Evolutionary conservation across 2,329 filamentous ascomycete genomes (phyloP).

Genomic region (Alternaria arborescens): DNA sequence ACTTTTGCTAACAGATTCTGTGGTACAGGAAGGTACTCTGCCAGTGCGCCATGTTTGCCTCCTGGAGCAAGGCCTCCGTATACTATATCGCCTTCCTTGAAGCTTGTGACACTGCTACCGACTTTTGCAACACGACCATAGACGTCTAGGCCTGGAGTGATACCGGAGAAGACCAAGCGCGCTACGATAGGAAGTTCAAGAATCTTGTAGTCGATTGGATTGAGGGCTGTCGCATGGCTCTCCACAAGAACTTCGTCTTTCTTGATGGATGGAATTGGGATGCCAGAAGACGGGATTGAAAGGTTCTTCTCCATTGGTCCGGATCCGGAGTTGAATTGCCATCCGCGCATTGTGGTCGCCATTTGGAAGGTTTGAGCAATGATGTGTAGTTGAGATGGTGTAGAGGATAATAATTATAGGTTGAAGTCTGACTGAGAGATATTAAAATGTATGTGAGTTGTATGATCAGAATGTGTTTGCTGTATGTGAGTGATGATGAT

Average conservation of each 20-base stretch:
- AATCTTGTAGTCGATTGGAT: slow-evolving; percentile 70
- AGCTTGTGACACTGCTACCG: slow-evolving; percentile 15
- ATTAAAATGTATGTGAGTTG: neutral
- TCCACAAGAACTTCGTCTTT: slow-evolving; percentile 60
- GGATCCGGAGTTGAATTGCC: slow-evolving; percentile 31
- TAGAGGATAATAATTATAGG: neutral
- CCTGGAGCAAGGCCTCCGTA: slow-evolving; percentile 41
- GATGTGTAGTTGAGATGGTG: neutral
- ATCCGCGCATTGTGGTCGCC: slow-evolving; percentile 61
- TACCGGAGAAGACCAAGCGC: slow-evolving; percentile 51
- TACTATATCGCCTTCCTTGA: slow-evolving; percentile 45
- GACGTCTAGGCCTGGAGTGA: slow-evolving; percentile 59
- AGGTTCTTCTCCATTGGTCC: slow-evolving; percentile 62
- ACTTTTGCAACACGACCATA: slow-evolving; percentile 55
- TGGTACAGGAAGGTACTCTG: slow-evolving; percentile 38
- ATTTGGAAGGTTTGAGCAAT: neutral
- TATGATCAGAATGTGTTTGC: neutral
- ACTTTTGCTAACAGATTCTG: slow-evolving; percentile 9
- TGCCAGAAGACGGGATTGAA: slow-evolving; percentile 52
- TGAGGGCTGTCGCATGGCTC: slow-evolving; percentile 61
- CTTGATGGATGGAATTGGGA: slow-evolving; percentile 50
- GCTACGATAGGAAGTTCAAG: slow-evolving; percentile 58
- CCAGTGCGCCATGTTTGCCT: slow-evolving; percentile 40
- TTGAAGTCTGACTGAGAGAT: neutral
- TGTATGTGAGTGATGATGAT: neutral